These are phyloP conservation scores for Polysphondylium violaceum DNA, from an alignment of 78 protist species.

Conservation along the genomic window DNA sequence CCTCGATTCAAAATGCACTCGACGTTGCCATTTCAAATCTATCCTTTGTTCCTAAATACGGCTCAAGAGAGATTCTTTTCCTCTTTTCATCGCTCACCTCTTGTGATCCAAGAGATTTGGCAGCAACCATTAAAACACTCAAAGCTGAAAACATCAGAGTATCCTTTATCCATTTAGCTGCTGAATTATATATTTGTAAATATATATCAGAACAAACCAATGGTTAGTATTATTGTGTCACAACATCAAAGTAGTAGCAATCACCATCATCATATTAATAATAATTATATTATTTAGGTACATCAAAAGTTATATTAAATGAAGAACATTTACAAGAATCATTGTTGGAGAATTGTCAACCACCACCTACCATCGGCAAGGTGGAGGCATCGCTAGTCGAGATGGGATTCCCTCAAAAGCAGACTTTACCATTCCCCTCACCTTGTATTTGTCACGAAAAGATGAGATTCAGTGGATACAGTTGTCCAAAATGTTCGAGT, in stretches of 20 bases:
- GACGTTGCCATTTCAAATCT: slow-evolving; percentile 78
- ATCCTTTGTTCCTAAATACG: slow-evolving; percentile 78
- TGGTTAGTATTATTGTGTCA: too few relatives aligned
- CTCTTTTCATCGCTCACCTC: slow-evolving; percentile 74
- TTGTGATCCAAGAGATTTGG: slow-evolving; percentile 87
- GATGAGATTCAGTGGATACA: slow-evolving; percentile 73
- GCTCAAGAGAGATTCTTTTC: slow-evolving; percentile 81
- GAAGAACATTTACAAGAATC: slow-evolving; percentile 72
- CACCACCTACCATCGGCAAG: slow-evolving; percentile 80
- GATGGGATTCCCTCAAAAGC: slow-evolving; percentile 89
- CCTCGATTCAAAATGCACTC: slow-evolving; percentile 89
- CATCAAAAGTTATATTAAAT: slow-evolving; percentile 34
- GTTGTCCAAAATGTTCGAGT: slow-evolving; percentile 85
- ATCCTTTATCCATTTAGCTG: slow-evolving; percentile 79
- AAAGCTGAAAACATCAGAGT: slow-evolving; percentile 48
- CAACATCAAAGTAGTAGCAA: too few relatives aligned
- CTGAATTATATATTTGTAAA: slow-evolving; percentile 77
- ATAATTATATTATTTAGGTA: too few relatives aligned
- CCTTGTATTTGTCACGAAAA: slow-evolving; percentile 66
- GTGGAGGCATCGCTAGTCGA: slow-evolving; percentile 62
- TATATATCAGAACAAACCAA: slow-evolving; percentile 64
- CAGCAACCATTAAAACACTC: slow-evolving; percentile 64
- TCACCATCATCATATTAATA: too few relatives aligned
- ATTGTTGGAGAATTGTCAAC: slow-evolving; percentile 64
- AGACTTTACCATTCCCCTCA: slow-evolving; percentile 26